These are phyloP conservation scores for Mesembryanthemum crystallinum DNA, from an alignment of 148 eudicot genomes.

Conservation along the genomic window DNA sequence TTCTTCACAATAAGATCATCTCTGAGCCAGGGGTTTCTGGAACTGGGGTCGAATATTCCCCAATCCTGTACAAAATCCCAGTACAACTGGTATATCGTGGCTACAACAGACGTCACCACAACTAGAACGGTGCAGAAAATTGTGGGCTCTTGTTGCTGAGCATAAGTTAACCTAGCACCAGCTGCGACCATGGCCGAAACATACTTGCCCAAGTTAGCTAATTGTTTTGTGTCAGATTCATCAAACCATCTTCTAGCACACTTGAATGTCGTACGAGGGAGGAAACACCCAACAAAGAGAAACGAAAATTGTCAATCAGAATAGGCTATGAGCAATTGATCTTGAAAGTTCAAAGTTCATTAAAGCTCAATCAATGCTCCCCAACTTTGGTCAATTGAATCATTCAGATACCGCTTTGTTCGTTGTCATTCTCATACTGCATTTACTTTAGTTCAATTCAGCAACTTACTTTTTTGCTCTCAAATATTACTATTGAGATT, in stretches of 20 bases:
- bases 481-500: no score
- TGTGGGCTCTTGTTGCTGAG: conserved; percentile 46
- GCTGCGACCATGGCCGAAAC: conserved; percentile 99
- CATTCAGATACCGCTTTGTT: no score
- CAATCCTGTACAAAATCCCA: conserved; percentile 98
- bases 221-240: conserved; percentile 52
- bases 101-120: conserved; percentile 63
- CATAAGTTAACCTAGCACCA: conserved; percentile 75
- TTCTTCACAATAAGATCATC: conserved; percentile 85
- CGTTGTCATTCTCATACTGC: no score
- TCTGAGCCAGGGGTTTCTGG: conserved; percentile 75
- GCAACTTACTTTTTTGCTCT: no score
- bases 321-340: not conserved
- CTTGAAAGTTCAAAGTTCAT: not conserved
- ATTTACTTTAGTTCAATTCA: no score
- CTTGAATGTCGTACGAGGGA: conserved; percentile 28
- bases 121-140: conserved; percentile 55
- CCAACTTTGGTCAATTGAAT: no score
- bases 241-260: conserved; percentile 94
- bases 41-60: conserved; percentile 67
- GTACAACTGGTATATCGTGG: conserved; percentile 84
- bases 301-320: not conserved
- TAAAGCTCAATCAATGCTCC: no score
- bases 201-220: conserved; percentile 90
- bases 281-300: not conserved